Conservation (phyloP, 345 rosid species). For the Hypericum androsaemum region DNA sequence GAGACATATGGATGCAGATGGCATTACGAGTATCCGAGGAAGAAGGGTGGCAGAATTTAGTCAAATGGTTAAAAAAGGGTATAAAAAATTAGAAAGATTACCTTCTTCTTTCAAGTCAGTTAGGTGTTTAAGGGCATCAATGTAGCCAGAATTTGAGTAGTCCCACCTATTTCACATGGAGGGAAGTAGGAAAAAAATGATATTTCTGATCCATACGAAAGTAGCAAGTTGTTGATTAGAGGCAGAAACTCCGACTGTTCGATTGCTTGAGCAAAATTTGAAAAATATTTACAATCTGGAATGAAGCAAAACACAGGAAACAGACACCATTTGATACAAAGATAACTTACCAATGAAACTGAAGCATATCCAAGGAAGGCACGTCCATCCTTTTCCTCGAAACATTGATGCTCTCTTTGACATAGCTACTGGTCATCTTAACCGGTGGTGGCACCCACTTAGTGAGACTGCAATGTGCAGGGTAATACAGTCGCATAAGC, state of each 20-base stretch:
- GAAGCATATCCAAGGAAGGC: slow-evolving; percentile 91
- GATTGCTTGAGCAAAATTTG: not conserved
- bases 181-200: not conserved
- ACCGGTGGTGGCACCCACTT: slow-evolving; percentile 98
- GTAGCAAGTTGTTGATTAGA: too few species aligned
- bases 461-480: slow-evolving; percentile 53
- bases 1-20: slow-evolving; percentile 12
- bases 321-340: not conserved
- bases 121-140: slow-evolving; percentile 79
- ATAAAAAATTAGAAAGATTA: slow-evolving; percentile 5
- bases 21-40: slow-evolving; percentile 8
- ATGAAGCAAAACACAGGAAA: not conserved
- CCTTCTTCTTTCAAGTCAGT: slow-evolving; percentile 91
- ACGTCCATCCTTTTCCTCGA: slow-evolving; percentile 93
- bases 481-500: slow-evolving; percentile 7
- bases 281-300: not conserved
- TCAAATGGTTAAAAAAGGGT: too few species aligned
- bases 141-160: slow-evolving; percentile 77
- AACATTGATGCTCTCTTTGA: slow-evolving; percentile 54
- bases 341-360: slow-evolving; percentile 68
- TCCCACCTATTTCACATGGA: slow-evolving; percentile 65
- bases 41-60: not conserved
- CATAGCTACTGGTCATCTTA: slow-evolving; percentile 80
- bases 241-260: too few species aligned
- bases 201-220: too few species aligned